Evolutionary conservation across 768 basidiomycete species (phyloP), one percentile per base, ranked within the genome.

Genomic region (Pleurotus djamor): DNA sequence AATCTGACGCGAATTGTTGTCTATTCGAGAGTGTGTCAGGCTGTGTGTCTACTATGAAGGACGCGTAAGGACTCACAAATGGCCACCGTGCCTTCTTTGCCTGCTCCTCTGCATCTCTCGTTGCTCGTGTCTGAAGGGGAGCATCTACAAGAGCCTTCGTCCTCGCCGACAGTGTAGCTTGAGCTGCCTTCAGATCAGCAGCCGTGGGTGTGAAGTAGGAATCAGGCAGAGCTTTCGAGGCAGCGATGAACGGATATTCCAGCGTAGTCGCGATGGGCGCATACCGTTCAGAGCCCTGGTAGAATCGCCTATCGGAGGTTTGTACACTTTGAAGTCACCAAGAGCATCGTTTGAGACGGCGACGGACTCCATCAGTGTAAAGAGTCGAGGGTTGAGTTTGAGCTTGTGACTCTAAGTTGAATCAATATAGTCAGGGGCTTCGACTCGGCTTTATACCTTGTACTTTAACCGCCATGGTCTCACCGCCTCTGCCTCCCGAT

Each of bases 1-100:
- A 96, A 96, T 65, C 83, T 83, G 63, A 96, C 72, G 16, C 94
- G 85, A 64, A 96, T 90, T 2, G 81, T 89, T 1, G 92, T 92
- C 92, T 95, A 64, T 12, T 43, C 52, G 28, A 34, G 33, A n/a
- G 59, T 52, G 44, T 47, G 56, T 56, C 43, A 13, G 44, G 41
- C 35, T 59, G 0, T 55, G 58, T 36, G 33, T 47, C 41, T 35
- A 54, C 8, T 21, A n/a, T 57, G n/a, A 52, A 49, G 38, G 12
- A 38, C 5, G 68, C 80, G 63, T 61, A 93, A 28, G 3, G 21
- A 28, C 21, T 28, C 21, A 28, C 92, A 59, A 79, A 82, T 7
- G 92, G 92, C 86, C 88, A 94, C 65, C 84, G 80, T 52, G 86
- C 83, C 50, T 71, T 76, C 67, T 83, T 89, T 33, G 77, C 74